A percentile compares a stretch with the other conserved stretches of the same genome.
phyloP scores from a whole-genome alignment of 1,284 basidiomycete species.

The Sparassis latifolia region DNA sequence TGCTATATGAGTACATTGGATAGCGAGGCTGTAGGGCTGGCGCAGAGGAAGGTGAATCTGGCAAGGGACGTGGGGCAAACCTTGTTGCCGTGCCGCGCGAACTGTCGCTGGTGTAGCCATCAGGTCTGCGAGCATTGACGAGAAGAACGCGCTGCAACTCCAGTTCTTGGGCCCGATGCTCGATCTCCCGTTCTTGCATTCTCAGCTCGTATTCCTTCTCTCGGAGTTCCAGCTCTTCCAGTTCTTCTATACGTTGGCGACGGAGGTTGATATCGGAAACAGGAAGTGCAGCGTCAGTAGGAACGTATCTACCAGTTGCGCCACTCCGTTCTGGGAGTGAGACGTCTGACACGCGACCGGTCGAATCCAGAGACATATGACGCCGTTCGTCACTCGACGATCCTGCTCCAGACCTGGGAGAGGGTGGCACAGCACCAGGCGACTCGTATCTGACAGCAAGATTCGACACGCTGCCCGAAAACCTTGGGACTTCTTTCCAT shows the following conservation, averaged over 20 bases:
- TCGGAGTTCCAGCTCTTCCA: slow-evolving; percentile 42
- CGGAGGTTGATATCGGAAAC: slow-evolving; percentile 24
- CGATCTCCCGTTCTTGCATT: slow-evolving; percentile 54
- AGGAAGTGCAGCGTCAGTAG: too few relatives aligned
- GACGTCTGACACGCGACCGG: neutral
- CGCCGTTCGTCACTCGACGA: slow-evolving; percentile 18
- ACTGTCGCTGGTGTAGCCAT: slow-evolving; percentile 21
- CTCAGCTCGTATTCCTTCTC: slow-evolving; percentile 50
- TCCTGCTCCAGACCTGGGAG: slow-evolving; percentile 19
- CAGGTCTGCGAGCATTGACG: slow-evolving; percentile 13
- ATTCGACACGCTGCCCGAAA: slow-evolving; percentile 57
- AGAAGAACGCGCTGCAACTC: slow-evolving; percentile 18
- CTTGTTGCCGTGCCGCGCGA: slow-evolving; percentile 8
- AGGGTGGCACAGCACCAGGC: neutral
- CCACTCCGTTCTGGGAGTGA: neutral
- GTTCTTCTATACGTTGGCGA: slow-evolving; percentile 42
- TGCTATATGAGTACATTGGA: slow-evolving; percentile 36
- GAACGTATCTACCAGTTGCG: too few relatives aligned
- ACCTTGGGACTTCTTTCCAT: slow-evolving; percentile 53
- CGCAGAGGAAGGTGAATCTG: slow-evolving; percentile 8
- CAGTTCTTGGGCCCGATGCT: slow-evolving; percentile 41
- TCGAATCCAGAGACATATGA: slow-evolving; percentile 13
- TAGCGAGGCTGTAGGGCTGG: slow-evolving; percentile 9
- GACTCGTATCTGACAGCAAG: slow-evolving; percentile 58
- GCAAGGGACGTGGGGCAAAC: slow-evolving; percentile 11